Evolutionary conservation across 306 rosid genomes (phyloP).

Genomic region (Geum urbanum): DNA sequence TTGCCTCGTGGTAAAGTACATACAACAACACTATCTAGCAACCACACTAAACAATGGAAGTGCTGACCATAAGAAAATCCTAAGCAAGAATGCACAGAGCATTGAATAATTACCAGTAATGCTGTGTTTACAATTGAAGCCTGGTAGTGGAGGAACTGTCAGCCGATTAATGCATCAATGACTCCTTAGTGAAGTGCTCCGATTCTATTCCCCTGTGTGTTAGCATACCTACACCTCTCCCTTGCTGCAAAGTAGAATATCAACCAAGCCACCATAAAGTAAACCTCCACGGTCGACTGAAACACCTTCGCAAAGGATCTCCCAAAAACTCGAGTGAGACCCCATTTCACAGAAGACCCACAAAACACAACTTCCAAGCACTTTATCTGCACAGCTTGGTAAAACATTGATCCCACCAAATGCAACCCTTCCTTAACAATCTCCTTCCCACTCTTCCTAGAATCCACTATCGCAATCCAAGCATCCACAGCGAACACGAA

Average conservation of each 20-base stretch:
- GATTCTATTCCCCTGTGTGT: conserved; percentile 59
- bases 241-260: conserved; percentile 69
- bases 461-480: conserved; percentile 87
- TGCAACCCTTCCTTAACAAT: conserved; percentile 85
- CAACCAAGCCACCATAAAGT: conserved; percentile 91
- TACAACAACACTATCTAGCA: conserved; percentile 44
- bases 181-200: conserved; percentile 66
- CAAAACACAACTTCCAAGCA: conserved; percentile 73
- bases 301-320: conserved; percentile 57
- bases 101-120: conserved; percentile 40
- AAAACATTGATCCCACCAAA: conserved; percentile 69
- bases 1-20: conserved; percentile 55
- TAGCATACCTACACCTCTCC: conserved; percentile 66
- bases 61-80: conserved; percentile 41
- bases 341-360: conserved; percentile 68
- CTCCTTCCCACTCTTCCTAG: conserved; percentile 84
- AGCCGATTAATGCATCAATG: conserved; percentile 43
- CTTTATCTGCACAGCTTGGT: conserved; percentile 68
- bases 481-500: conserved; percentile 85
- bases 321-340: conserved; percentile 46
- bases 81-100: conserved; percentile 43
- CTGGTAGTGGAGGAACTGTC: conserved; percentile 25
- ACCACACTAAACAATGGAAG: conserved; percentile 47
- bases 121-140: conserved; percentile 38
- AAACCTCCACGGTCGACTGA: conserved; percentile 85